Evolutionary conservation across 257 asterid species (phyloP).

Genomic region (Gynochthodes officinalis): DNA sequence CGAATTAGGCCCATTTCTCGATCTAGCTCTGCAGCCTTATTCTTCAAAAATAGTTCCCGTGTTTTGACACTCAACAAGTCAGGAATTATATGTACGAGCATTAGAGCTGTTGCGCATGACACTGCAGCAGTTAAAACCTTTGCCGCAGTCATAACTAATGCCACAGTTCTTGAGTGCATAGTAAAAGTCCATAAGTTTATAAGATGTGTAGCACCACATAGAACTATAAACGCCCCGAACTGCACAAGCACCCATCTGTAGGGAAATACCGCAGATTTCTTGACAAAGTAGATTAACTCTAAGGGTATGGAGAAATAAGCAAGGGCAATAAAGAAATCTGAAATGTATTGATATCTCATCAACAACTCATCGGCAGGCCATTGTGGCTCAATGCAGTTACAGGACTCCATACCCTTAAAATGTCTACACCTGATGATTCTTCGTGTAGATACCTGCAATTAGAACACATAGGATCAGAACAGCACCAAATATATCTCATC

Average conservation of each 20-base stretch:
- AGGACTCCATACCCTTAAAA: constrained; percentile 57
- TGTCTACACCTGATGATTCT: constrained; percentile 13
- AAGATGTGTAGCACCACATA: constrained; percentile 95
- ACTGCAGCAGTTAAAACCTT: constrained; percentile 84
- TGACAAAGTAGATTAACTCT: constrained; percentile 91
- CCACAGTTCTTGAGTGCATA: constrained; percentile 82
- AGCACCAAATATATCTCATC: neutral
- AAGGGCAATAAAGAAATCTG: constrained; percentile 97
- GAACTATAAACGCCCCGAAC: constrained; percentile 97
- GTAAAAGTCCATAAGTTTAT: constrained; percentile 87
- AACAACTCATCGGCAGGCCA: constrained; percentile 89
- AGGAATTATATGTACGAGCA: constrained; percentile 96
- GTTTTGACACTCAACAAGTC: constrained; percentile 94
- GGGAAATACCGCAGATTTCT: constrained; percentile 95
- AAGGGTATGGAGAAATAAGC: constrained; percentile 97
- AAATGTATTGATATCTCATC: constrained; percentile 91
- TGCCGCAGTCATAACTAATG: constrained; percentile 80
- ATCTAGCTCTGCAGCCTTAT: constrained; percentile 94
- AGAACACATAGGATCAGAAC: constrained; percentile 4
- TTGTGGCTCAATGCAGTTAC: constrained; percentile 89
- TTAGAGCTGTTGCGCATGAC: constrained; percentile 93
- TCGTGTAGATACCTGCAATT: constrained; percentile 35
- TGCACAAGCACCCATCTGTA: constrained; percentile 99
- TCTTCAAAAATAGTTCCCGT: constrained; percentile 82
- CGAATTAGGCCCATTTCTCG: constrained; percentile 97